These are phyloP conservation scores for Vigna hirtella DNA, from an alignment of 306 rosid species.

Conservation along the genomic window DNA sequence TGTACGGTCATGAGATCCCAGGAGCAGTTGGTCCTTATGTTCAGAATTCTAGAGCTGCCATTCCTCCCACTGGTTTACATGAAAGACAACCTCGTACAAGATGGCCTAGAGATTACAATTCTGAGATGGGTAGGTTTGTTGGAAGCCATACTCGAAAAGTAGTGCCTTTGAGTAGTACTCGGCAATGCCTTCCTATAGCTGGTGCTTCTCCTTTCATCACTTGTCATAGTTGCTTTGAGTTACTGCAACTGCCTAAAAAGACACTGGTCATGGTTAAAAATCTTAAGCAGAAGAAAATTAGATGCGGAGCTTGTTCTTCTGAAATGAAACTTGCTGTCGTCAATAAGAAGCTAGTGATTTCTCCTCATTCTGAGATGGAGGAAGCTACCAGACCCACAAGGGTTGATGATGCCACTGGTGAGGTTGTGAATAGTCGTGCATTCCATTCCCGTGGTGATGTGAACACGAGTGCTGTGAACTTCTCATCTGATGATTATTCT, in stretches of 20 bases:
- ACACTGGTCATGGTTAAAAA: constrained; percentile 51
- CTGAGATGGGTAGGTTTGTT: constrained; percentile 57
- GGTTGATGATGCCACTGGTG: constrained; percentile 47
- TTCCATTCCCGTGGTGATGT: constrained; percentile 53
- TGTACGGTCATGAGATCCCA: constrained; percentile 60
- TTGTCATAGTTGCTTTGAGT: constrained; percentile 81
- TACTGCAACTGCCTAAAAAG: constrained; percentile 85
- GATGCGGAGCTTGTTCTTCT: constrained; percentile 85
- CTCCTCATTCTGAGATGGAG: constrained; percentile 53
- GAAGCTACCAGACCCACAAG: constrained; percentile 44
- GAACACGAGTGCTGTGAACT: constrained; percentile 58
- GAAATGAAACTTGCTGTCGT: constrained; percentile 60
- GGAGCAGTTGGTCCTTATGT: constrained; percentile 58
- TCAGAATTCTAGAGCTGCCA: constrained; percentile 59
- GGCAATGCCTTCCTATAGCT: constrained; percentile 70
- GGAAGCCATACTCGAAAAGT: constrained; percentile 61
- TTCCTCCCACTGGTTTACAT: constrained; percentile 50
- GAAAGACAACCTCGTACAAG: constrained; percentile 64
- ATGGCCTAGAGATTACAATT: constrained; percentile 66
- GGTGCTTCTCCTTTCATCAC: constrained; percentile 95
- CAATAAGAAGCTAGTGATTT: constrained; percentile 70
- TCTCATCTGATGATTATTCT: constrained; percentile 93
- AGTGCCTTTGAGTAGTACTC: constrained; percentile 53
- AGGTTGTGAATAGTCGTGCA: constrained; percentile 48
- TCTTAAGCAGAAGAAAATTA: constrained; percentile 70